Conservation (phyloP, 208 protist species). For the Plasmodiophora brassicae region DNA sequence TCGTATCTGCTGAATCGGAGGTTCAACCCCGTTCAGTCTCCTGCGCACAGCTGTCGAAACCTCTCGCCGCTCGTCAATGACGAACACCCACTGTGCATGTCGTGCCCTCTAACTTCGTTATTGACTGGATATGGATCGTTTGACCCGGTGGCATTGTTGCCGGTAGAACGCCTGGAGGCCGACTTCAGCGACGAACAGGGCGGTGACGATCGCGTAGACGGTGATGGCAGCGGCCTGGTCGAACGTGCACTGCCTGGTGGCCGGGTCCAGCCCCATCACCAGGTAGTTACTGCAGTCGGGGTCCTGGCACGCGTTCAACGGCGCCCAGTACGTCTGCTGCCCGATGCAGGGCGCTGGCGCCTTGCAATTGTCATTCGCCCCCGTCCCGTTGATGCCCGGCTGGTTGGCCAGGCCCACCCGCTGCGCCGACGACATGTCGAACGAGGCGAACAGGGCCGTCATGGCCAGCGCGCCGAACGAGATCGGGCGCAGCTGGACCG, state of each 20-base stretch:
- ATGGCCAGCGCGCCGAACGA: constrained; percentile 10
- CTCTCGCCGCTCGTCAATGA: no score
- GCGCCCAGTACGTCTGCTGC: background rate
- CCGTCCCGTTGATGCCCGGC: background rate
- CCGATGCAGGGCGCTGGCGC: background rate
- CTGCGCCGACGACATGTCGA: background rate
- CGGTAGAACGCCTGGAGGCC: background rate
- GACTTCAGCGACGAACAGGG: background rate
- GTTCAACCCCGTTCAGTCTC: no score
- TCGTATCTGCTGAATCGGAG: no score
- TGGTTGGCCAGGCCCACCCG: background rate
- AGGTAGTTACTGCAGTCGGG: background rate
- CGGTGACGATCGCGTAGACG: background rate
- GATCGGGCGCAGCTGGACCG: background rate
- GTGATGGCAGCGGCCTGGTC: background rate
- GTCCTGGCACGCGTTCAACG: background rate
- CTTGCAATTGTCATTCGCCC: background rate
- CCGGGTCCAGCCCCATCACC: background rate
- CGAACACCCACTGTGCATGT: no score
- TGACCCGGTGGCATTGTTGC: background rate
- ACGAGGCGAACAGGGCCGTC: background rate
- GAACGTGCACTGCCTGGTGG: background rate
- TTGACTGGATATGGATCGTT: background rate
- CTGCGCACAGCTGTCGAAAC: no score
- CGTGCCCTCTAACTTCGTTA: no score